Evolutionary conservation across 441 rosid species (phyloP), one percentile per base, ranked within the genome.

Genomic region (Erodium chrysanthum): DNA sequence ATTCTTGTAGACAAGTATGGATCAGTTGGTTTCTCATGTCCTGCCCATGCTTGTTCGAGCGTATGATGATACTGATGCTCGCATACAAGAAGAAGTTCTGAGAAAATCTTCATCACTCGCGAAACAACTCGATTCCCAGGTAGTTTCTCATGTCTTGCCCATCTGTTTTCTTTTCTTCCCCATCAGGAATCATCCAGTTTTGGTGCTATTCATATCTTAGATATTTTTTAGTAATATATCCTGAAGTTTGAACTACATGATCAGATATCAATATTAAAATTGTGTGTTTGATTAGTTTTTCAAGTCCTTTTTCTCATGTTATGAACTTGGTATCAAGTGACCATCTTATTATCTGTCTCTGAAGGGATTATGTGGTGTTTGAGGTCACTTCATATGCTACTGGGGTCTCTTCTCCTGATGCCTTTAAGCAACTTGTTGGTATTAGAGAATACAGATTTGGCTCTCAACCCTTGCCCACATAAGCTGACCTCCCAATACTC

Each of bases 41-140:
- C 77, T 93, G 74, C 98, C 97, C 20, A 75, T 89, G 83, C 79
- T 93, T 74, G 89, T 89, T 77, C 92, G 89, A 79, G 91, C 95
- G 73, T 93, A 86, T 81, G 95, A 84, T 25, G 98, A 93, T 62
- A 84, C 74, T 71, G 97, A 93, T 88, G 89, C 90, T 73, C 92
- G 93, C 65, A 85, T 86, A 78, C 96, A 91, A 82, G 98, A 90
- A 78, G 95, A 88, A 79, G 91, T 84, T 78, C 70, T 91, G 80
- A 91, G 81, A 78, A 93, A 85, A 79, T 86, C 98, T 66, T 75
- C 79, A 40, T 64, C 79, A 66, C 88, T 93, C 81, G 89, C 91
- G 33, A 91, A 83, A 80, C 92, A 91, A 76, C 88, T 93, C 58
- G 98, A 93, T 82, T 66, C 72, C 69, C 94, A 84, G 98, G 98